Base-by-base conservation (phyloP, 176 grass and related monocot genomes). In the Phoenix roebelenii region DNA sequence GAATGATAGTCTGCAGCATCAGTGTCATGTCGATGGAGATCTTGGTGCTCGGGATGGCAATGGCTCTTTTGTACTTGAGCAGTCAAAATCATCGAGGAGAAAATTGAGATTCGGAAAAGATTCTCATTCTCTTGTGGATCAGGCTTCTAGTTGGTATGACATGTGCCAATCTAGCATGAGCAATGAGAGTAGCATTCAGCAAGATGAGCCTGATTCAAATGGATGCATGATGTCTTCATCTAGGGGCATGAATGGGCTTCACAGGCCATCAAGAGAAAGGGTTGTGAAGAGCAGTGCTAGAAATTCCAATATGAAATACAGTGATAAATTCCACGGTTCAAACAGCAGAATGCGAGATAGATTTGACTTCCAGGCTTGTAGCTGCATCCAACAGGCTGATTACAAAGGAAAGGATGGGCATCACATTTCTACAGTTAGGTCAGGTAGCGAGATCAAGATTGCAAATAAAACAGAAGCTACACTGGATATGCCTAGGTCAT, bases 61-160 rank as follows among this genome's bases (percentile, higher is more conserved):
- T 59, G 80, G 72, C 44, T 75, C 72, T 59, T 89, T 79, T 60
- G 65, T 74, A 59, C 57, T 68, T 59, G 81, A 82, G 51, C 76
- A 88, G 75, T 77, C 83, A 68, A 97, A 88, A 76, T 75, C 59
- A 51, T 67, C 60, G 10, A 78, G 60, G 66, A 30, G 78, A 59
- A 85, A 83, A 69, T 63, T 79, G 50, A 83, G 85, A 74, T 80
- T 72, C 23, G 77, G 59, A 74, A 87, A 85, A 52, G 69, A 91
- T 53, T 56, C 62, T 55, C 44, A 91, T 53, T 56, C 62, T 55
- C 44, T 60, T 74, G 61, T 66, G 49, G 78, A 79, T 64, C 67
- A 82, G 5, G 55, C 77, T 24, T 71, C 56, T 58, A 76, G 72
- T 75, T 82, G 71, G 72, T 73, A 79, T 69, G 78, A 67, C 70